Conservation (phyloP, 2,329 filamentous ascomycete genomes). For the Paraphaeosphaeria sporulosa region DNA sequence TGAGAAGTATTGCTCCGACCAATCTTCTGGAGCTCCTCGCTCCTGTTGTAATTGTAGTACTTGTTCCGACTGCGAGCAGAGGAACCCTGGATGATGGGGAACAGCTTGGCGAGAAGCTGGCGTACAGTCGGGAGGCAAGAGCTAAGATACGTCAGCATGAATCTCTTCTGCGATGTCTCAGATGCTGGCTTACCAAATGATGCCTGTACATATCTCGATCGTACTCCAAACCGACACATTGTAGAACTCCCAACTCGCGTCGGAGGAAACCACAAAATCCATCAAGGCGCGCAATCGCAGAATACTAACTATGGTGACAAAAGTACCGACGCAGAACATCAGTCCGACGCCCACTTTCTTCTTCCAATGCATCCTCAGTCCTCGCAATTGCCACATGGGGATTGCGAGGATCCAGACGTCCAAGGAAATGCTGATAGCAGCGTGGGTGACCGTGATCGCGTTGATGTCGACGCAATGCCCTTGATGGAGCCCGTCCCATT, state of each 20-base stretch:
- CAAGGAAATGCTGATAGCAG: constrained; percentile 44
- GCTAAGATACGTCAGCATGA: constrained; percentile 20
- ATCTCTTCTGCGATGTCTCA: constrained; percentile 16
- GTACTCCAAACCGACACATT: constrained; percentile 52
- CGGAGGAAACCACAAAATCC: constrained; percentile 41
- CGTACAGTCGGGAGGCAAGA: constrained; percentile 53
- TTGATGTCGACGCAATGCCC: constrained; percentile 48
- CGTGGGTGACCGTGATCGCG: constrained; percentile 41
- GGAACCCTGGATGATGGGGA: constrained; percentile 47
- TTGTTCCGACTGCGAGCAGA: constrained; percentile 33
- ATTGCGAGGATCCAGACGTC: constrained; percentile 47
- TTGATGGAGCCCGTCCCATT: constrained; percentile 39
- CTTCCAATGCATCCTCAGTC: constrained; percentile 44
- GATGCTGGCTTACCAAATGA: constrained; percentile 33
- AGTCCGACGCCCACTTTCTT: constrained; percentile 50
- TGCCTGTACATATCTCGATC: constrained; percentile 53
- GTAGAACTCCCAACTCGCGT: constrained; percentile 23
- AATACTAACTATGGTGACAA: constrained; percentile 54
- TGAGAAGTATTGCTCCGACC: background rate
- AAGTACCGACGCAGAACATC: constrained; percentile 51
- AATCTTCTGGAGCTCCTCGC: constrained; percentile 3
- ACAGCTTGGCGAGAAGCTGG: constrained; percentile 46
- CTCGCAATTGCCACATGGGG: constrained; percentile 45
- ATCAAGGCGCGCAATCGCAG: constrained; percentile 54
- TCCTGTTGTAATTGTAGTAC: constrained; percentile 29